phyloP scores from a whole-genome alignment of 2,329 filamentous ascomycete genomes.

The Clathrospora elynae region DNA sequence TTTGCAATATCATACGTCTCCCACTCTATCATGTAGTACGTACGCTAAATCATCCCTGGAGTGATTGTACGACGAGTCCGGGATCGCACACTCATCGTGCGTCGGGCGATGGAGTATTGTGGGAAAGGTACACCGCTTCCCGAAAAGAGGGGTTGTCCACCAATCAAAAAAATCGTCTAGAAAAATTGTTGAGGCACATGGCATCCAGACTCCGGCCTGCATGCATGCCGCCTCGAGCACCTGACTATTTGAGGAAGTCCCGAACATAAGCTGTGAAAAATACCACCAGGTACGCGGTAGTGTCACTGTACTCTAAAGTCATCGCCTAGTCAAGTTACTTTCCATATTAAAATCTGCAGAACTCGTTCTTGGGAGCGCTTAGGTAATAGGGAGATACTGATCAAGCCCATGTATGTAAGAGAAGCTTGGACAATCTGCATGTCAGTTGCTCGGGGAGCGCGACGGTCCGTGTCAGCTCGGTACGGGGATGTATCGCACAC shows the following conservation, averaged over 20 bases:
- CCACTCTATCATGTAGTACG: slow-evolving; percentile 5
- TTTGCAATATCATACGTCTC: slow-evolving; percentile 10
- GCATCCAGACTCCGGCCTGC: slow-evolving; percentile 27
- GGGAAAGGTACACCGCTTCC: slow-evolving; percentile 34
- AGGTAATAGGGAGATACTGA: slow-evolving; percentile 20
- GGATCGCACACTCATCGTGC: slow-evolving; percentile 41
- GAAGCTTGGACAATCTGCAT: slow-evolving; percentile 24
- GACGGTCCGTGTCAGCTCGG: slow-evolving; percentile 30
- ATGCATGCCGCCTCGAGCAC: slow-evolving; percentile 40
- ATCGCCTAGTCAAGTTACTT: slow-evolving; percentile 1
- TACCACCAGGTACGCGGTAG: slow-evolving; percentile 20
- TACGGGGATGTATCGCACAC: slow-evolving; percentile 14
- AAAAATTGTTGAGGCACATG: slow-evolving; percentile 36
- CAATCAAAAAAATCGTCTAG: slow-evolving; percentile 33
- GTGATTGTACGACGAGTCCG: too few species aligned
- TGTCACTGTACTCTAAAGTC: slow-evolving; percentile 11
- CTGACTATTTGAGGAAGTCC: slow-evolving; percentile 34
- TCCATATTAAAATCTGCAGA: slow-evolving; percentile 5
- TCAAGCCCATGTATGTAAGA: slow-evolving; percentile 23
- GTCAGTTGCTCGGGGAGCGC: slow-evolving; percentile 23
- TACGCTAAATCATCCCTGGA: too few species aligned
- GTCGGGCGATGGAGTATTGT: slow-evolving; percentile 25
- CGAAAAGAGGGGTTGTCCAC: slow-evolving; percentile 33
- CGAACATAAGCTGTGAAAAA: slow-evolving; percentile 23
- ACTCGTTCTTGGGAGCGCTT: slow-evolving; percentile 3